Percentiles rank a stretch among this genome's conserved stretches.
Conservation (phyloP, 1,284 basidiomycete genomes). For the Tylopilus sp. region DNA sequence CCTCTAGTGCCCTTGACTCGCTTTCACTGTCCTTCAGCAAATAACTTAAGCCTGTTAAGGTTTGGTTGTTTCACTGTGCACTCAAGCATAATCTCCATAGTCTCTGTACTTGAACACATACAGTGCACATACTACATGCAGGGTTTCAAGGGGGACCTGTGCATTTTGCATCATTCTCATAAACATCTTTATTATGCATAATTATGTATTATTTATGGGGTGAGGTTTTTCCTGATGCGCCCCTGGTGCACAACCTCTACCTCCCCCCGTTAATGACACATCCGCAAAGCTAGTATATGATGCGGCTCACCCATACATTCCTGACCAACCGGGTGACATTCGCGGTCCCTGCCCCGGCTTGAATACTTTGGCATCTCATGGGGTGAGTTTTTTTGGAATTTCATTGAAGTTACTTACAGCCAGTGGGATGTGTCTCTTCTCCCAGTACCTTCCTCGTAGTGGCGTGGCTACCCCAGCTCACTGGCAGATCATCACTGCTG, state of each 20-base stretch:
- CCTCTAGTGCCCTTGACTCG: no score
- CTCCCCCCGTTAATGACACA: constrained; percentile 34
- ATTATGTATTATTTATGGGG: no score
- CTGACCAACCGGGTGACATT: constrained; percentile 35
- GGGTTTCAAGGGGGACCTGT: no score
- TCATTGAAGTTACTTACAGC: background rate
- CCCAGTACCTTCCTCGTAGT: constrained; percentile 31
- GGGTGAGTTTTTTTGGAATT: constrained; percentile 30
- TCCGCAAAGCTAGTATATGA: constrained; percentile 41
- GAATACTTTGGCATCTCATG: constrained; percentile 58
- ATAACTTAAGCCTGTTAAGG: no score
- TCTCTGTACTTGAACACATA: no score
- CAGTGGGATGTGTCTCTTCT: background rate
- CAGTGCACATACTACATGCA: no score
- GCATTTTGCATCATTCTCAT: no score
- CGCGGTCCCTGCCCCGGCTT: constrained; percentile 62
- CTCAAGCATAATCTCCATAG: no score
- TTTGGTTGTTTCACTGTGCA: no score
- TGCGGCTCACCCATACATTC: constrained; percentile 27
- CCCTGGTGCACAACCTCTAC: constrained; percentile 37
- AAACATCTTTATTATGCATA: no score
- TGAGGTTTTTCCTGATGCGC: background rate
- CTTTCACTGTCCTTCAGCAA: no score
- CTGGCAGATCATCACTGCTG: constrained; percentile 40
- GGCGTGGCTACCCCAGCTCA: constrained; percentile 37